Evolutionary conservation across 2,329 filamentous ascomycete genomes (phyloP).

Genomic region (Clonostachys rhizophaga): DNA sequence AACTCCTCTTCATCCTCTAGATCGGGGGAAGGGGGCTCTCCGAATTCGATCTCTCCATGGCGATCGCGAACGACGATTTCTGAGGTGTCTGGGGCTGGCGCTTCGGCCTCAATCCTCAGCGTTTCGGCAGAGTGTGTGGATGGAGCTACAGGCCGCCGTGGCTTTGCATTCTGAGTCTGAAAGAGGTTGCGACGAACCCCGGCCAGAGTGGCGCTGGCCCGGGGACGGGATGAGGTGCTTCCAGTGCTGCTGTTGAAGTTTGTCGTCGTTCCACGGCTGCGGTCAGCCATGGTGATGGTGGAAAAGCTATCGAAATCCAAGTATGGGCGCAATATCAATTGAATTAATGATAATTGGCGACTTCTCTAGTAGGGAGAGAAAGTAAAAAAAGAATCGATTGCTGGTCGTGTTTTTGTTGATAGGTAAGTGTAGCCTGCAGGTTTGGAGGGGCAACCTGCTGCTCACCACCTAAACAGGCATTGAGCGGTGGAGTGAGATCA

Average conservation of each 20-base stretch:
- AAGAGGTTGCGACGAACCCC: constrained; percentile 45
- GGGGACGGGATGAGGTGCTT: neutral
- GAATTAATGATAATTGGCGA: no score
- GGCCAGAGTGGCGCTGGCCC: constrained; percentile 6
- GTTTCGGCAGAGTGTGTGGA: constrained; percentile 25
- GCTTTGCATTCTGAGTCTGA: constrained; percentile 41
- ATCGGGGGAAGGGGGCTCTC: constrained; percentile 46
- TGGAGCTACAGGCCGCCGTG: neutral
- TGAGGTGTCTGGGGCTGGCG: constrained; percentile 23
- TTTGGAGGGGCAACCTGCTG: no score
- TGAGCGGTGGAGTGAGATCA: no score
- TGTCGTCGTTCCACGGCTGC: neutral
- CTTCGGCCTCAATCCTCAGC: constrained; percentile 41
- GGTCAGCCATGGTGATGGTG: constrained; percentile 2
- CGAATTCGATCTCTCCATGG: constrained; percentile 59
- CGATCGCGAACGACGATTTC: constrained; percentile 61
- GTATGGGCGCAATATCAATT: no score
- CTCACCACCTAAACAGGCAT: no score
- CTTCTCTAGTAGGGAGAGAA: no score
- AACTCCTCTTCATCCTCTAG: constrained; percentile 51
- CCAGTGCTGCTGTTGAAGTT: constrained; percentile 1
- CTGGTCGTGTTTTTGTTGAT: no score
- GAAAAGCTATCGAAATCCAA: neutral
- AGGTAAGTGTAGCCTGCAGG: no score
- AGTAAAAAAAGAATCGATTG: no score